Conservation (phyloP, 257 asterid genomes). For the Eucommia ulmoides region DNA sequence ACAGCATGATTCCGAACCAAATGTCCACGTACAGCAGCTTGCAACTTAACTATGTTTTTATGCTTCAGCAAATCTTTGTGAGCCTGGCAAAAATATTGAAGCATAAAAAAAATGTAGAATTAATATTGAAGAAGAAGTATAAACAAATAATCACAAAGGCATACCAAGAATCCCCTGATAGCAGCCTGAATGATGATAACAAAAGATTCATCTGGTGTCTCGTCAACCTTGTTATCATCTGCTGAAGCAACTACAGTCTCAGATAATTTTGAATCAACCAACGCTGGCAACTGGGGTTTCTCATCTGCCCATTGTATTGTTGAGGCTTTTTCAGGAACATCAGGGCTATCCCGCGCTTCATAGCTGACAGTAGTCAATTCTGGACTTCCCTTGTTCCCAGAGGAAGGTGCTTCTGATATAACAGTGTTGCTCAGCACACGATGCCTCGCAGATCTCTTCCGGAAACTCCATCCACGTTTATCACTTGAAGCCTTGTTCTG, state of each 20-base stretch:
- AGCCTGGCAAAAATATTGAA: slow-evolving; percentile 43
- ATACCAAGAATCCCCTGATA: slow-evolving; percentile 64
- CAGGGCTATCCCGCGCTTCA: slow-evolving; percentile 34
- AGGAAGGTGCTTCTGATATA: slow-evolving; percentile 44
- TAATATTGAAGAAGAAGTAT: no score
- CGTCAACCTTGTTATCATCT: slow-evolving; percentile 24
- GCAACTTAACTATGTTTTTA: slow-evolving; percentile 51
- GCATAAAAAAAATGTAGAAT: background rate
- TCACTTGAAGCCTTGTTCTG: slow-evolving; percentile 71
- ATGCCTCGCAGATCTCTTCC: slow-evolving; percentile 77
- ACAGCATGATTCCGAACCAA: slow-evolving; percentile 75
- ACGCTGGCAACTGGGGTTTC: slow-evolving; percentile 26
- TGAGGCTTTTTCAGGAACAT: slow-evolving; percentile 34
- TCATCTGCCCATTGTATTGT: slow-evolving; percentile 32
- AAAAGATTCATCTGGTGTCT: slow-evolving; percentile 36
- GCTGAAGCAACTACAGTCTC: slow-evolving; percentile 19
- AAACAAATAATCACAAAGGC: slow-evolving; percentile 1
- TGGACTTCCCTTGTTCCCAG: slow-evolving; percentile 44
- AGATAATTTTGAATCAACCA: slow-evolving; percentile 21
- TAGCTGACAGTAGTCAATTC: slow-evolving; percentile 31
- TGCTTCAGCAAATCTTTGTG: slow-evolving; percentile 41
- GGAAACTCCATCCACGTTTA: slow-evolving; percentile 85
- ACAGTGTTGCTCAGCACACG: slow-evolving; percentile 65
- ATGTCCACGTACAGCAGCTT: slow-evolving; percentile 94
- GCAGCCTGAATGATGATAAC: slow-evolving; percentile 58